phyloP scores from a whole-genome alignment of 345 rosid species.

The Leavenworthia alabamica region DNA sequence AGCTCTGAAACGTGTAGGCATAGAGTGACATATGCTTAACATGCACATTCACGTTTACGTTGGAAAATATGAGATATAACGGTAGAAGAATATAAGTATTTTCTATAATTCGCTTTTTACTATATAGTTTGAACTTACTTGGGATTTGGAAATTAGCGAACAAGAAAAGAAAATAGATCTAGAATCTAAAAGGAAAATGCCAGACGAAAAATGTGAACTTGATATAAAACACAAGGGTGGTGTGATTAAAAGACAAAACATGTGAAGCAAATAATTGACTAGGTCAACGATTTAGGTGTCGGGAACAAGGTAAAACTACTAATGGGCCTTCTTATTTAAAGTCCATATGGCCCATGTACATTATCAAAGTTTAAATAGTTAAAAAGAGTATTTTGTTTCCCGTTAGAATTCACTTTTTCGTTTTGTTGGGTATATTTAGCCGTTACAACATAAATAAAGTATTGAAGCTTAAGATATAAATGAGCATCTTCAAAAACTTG shows the following conservation, averaged over 20 bases:
- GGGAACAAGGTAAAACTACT: neutral
- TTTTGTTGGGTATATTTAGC: neutral
- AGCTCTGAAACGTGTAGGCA: neutral
- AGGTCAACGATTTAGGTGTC: neutral
- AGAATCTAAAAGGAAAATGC: constrained; percentile 3
- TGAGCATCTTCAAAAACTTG: no score
- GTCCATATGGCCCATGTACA: neutral
- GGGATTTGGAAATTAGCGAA: neutral
- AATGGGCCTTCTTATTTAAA: constrained; percentile 5
- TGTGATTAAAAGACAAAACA: constrained; percentile 12
- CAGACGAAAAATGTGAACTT: constrained; percentile 6
- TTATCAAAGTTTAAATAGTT: neutral
- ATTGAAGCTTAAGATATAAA: neutral
- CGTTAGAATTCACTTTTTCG: neutral
- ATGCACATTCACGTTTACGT: constrained; percentile 20
- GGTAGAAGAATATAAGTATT: neutral
- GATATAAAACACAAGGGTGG: neutral
- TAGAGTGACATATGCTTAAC: constrained; percentile 1
- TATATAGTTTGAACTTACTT: neutral
- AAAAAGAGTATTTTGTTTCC: neutral
- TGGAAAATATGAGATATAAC: neutral
- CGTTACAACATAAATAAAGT: constrained; percentile 7
- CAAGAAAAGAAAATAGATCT: neutral
- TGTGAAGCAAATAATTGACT: constrained; percentile 16
- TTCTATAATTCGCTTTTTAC: no score